Evolutionary conservation across 2,329 filamentous ascomycete species (phyloP).

Genomic region (Microdochium trichocladiopsis): DNA sequence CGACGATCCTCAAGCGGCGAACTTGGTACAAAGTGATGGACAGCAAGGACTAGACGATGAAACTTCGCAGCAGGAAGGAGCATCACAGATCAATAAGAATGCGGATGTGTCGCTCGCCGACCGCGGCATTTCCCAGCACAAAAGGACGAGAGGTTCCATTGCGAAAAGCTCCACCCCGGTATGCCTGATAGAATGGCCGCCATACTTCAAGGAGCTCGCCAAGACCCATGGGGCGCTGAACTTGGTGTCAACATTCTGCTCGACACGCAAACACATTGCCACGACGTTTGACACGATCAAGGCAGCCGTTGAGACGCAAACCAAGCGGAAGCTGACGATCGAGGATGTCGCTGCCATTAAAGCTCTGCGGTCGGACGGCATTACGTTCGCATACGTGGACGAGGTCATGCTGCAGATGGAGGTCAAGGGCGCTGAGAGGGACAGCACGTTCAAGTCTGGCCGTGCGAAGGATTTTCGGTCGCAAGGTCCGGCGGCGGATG

Average conservation of each 20-base stretch:
- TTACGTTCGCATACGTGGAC: conserved; percentile 83
- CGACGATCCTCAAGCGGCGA: background rate
- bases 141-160: conserved; percentile 8
- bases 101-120: no score
- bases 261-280: conserved; percentile 81
- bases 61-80: no score
- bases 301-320: conserved; percentile 76
- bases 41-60: no score
- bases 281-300: conserved; percentile 90
- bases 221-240: conserved; percentile 81
- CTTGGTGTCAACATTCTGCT: conserved; percentile 91
- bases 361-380: conserved; percentile 66
- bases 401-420: conserved; percentile 78
- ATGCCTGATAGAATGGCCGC: conserved; percentile 57
- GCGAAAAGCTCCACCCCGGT: conserved; percentile 15
- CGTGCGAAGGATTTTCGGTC: conserved; percentile 42
- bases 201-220: conserved; percentile 63
- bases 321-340: conserved; percentile 59
- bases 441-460: conserved; percentile 56
- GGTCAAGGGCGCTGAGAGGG: conserved; percentile 58
- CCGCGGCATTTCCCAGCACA: conserved; percentile 15
- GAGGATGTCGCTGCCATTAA: conserved; percentile 81
- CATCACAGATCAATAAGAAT: no score
- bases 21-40: background rate
- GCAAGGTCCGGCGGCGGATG: conserved; percentile 43